Conservation (phyloP, 805 yeast species). For the Sugiyamaella smithiae region DNA sequence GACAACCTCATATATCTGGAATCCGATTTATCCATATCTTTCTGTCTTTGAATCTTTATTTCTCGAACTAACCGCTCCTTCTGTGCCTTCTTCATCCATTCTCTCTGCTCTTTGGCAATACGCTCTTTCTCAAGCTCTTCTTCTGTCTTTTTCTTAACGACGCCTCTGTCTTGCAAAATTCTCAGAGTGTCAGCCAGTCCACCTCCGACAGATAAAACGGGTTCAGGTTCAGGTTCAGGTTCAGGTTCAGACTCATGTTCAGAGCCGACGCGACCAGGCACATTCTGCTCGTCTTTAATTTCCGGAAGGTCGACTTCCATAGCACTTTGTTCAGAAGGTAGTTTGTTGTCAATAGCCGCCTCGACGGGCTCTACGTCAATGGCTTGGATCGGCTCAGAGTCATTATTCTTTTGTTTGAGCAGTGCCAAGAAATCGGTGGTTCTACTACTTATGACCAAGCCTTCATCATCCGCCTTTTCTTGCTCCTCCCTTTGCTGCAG, state of each 20-base stretch:
- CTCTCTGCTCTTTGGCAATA: slow-evolving; percentile 21
- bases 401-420: slow-evolving; percentile 17
- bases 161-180: slow-evolving; percentile 33
- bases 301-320: slow-evolving; percentile 6
- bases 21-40: slow-evolving; percentile 24
- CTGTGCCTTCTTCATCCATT: slow-evolving; percentile 24
- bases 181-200: slow-evolving; percentile 41
- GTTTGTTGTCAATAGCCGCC: neutral
- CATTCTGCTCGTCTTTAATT: slow-evolving; percentile 5
- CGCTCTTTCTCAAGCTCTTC: slow-evolving; percentile 26
- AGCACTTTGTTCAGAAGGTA: neutral
- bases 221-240: slow-evolving; percentile 4
- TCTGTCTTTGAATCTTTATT: slow-evolving; percentile 23
- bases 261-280: neutral
- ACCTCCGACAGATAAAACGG: slow-evolving; percentile 19
- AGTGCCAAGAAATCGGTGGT: slow-evolving; percentile 41
- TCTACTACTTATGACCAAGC: slow-evolving; percentile 42
- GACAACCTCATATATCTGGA: slow-evolving; percentile 30
- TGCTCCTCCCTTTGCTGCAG: slow-evolving; percentile 12
- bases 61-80: slow-evolving; percentile 22
- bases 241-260: neutral
- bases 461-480: slow-evolving; percentile 20
- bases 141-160: slow-evolving; percentile 24
- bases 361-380: slow-evolving; percentile 10
- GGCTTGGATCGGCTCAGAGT: slow-evolving; percentile 1